A percentile compares a stretch with the other conserved stretches of the same genome.
These are phyloP conservation scores for Aspergillus funiculosus DNA, from an alignment of 495 filamentous ascomycete genomes.

Conservation along the genomic window DNA sequence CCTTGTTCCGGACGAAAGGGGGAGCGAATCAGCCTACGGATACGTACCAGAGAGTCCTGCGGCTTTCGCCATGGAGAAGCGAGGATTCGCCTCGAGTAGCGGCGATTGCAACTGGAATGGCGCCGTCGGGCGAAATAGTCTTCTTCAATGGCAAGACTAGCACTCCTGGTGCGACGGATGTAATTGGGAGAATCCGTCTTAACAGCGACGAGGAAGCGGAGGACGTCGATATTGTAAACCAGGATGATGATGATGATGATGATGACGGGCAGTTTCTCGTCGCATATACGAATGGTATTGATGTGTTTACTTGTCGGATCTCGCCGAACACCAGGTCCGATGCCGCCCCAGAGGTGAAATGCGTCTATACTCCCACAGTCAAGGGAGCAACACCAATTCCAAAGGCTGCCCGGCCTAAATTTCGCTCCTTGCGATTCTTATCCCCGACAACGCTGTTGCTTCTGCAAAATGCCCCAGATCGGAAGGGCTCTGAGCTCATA, in stretches of 20 bases:
- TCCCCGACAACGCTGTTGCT: conserved; percentile 48
- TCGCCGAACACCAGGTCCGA: conserved; percentile 36
- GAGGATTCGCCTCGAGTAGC: conserved; percentile 52
- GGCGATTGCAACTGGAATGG: conserved; percentile 68
- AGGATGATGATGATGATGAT: conserved; percentile 35
- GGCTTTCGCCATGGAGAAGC: conserved; percentile 59
- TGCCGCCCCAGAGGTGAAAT: conserved; percentile 49
- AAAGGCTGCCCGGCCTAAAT: conserved; percentile 41
- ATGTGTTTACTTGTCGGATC: conserved; percentile 52
- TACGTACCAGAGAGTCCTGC: conserved; percentile 72
- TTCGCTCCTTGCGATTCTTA: conserved; percentile 71
- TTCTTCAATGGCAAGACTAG: conserved; percentile 62
- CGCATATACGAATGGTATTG: conserved; percentile 74
- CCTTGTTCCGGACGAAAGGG: conserved; percentile 56
- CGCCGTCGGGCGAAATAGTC: conserved; percentile 68
- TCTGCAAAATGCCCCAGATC: conserved; percentile 48
- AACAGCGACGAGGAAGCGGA: conserved; percentile 61
- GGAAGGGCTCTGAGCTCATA: conserved; percentile 62
- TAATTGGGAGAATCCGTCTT: conserved; percentile 62
- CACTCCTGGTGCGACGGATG: conserved; percentile 47
- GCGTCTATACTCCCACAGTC: conserved; percentile 40
- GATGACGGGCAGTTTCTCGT: conserved; percentile 54
- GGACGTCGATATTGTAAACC: conserved; percentile 70
- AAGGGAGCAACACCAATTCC: conserved; percentile 56
- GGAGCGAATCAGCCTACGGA: conserved; percentile 43